Base-by-base conservation (phyloP, 2,329 filamentous ascomycete genomes). In the Paecilomyces formosus region DNA sequence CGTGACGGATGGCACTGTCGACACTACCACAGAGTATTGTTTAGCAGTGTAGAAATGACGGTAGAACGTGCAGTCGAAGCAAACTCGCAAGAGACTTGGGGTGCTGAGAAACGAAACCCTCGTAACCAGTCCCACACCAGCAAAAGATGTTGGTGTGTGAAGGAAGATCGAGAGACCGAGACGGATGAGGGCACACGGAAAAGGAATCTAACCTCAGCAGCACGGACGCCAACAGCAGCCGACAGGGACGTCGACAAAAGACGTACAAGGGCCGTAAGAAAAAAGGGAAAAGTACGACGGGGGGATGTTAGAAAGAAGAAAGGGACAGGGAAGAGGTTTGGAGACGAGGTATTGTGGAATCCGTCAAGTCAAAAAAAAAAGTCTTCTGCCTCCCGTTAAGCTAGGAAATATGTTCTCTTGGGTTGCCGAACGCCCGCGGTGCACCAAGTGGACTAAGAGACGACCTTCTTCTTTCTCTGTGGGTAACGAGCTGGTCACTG, bases 401-500 rank as follows among this genome's bases (percentile, higher is more conserved):
- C 39, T 55, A 50, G 57, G 30, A 58, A 35, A 30, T 33, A 51
- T 52, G 31, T 54, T 33, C 56, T 63, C 62, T 63, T 33, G 57
- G 59, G 56, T 62, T 62, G 59, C 59, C 65, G 63, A 62, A 64
- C 63, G 57, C 58, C 65, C 63, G 64, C 61, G 56, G 55, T 53
- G 51, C 21, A 54, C 39, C 39, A 28, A 51, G 22, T 26, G n/a
- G 31, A 33, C 58, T 59, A 57, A 63, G 65, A 63, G 65, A 63
- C 63, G 59, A 60, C 63, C 65, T 56, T 63, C 65, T 63, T 63
- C 63, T 64, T 62, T 67, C n/a, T 64, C 60, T 65, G 65, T 68
- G 66, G 66, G 64, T 56, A 59, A 58, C 51, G 33, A 54, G n/a
- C 28, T 45, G 39, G 39, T 52, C 50, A 52, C 50, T 52, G 21